phyloP scores from a whole-genome alignment of 108 stramenopile genomes.

The Cyclotella kingstonii region DNA sequence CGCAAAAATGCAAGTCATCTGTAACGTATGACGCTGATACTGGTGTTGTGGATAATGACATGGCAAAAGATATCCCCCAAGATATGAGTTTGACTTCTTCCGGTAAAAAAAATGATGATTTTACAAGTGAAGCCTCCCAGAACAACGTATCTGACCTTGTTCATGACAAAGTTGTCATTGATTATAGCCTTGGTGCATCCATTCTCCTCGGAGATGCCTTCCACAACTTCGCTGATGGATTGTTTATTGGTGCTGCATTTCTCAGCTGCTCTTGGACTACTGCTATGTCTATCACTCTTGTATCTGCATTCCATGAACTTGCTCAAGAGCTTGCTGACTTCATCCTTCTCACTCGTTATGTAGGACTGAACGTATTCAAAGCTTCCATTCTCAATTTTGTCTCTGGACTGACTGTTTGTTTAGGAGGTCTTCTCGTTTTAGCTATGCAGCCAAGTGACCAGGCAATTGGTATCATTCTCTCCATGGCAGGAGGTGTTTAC shows the following conservation, averaged over 20 bases:
- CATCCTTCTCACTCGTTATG: slow-evolving; percentile 64
- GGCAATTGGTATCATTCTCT: slow-evolving; percentile 63
- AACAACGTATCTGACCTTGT: background rate
- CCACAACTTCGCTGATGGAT: slow-evolving; percentile 85
- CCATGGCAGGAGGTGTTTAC: slow-evolving; percentile 77
- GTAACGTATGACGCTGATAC: slow-evolving; percentile 2
- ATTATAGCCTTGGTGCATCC: slow-evolving; percentile 34
- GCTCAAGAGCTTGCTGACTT: slow-evolving; percentile 87
- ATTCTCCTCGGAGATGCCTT: slow-evolving; percentile 64
- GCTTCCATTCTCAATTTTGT: slow-evolving; percentile 70
- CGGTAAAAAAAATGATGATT: no score
- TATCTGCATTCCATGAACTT: slow-evolving; percentile 76
- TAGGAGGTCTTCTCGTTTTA: slow-evolving; percentile 64
- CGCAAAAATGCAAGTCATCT: slow-evolving; percentile 13
- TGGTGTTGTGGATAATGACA: no score
- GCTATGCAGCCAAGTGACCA: slow-evolving; percentile 35
- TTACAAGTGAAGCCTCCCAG: background rate
- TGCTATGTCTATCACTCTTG: slow-evolving; percentile 51
- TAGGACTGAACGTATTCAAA: slow-evolving; percentile 40
- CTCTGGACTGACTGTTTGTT: slow-evolving; percentile 57
- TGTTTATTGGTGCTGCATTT: slow-evolving; percentile 81
- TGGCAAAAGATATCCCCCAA: no score
- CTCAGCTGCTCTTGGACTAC: slow-evolving; percentile 40
- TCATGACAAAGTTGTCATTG: slow-evolving; percentile 18
- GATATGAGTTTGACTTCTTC: no score